Evolutionary conservation across 148 eudicot genomes (phyloP), one percentile per base, ranked within the genome.

Genomic region (Cornus kousa): DNA sequence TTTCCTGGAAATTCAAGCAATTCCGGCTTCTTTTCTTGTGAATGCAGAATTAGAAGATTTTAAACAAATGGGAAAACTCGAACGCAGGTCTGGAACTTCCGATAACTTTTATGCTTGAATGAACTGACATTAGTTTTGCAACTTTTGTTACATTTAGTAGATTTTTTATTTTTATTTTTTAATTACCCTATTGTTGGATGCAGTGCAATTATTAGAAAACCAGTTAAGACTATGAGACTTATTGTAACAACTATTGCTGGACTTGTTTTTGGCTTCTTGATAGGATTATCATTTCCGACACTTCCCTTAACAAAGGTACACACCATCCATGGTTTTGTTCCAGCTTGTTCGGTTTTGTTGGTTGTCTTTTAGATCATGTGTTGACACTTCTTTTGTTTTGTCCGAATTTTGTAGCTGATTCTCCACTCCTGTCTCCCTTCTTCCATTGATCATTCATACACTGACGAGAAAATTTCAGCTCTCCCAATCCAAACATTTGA

Each of bases 251-350:
- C 84, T 62, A 72, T 82, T 70, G 32, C 83, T 80, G 97, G 97
- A 68, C 24, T 93, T 68, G 75, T 88, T 70, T 79, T 88, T 53
- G 99, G 99, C 32, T 89, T 93, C 87, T 74, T 92, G 13, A 73
- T 91, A 35, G 98, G 98, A 81, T 79, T 85, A 72, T 90, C 91
- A 71, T 84, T 86, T 83, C 90, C 94, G 10, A 48, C 79, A 0
- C 76, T 87, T 60, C 77, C 87, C 17, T 79, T 85, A 71, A 82
- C 87, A 48, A 91, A 93, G 97, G 99, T 95, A 80, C 73, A 28
- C 35, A 19, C 5, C 16, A 68, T 32, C 72, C 28, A 28, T 28
- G 28, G 28, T 28, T 28, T 28, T 28, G 28, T 28, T 28, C 28
- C 28, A 28, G 28, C 28, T 28, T 28, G 28, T 28, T 28, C 28